phyloP scores from a whole-genome alignment of 768 basidiomycete species.

The Suillus discolor region DNA sequence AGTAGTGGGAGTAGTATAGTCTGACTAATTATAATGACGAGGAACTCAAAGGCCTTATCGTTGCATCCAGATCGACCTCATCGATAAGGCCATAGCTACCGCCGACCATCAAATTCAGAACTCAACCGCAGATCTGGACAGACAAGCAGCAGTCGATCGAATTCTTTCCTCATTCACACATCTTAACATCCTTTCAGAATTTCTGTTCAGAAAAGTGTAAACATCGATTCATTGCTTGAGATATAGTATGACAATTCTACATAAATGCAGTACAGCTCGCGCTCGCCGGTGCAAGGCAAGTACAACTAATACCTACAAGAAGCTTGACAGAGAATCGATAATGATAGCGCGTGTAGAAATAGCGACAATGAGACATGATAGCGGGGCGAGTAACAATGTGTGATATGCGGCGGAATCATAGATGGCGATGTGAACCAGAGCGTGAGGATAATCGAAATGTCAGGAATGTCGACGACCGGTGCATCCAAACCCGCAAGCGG shows the following conservation, averaged over 20 bases:
- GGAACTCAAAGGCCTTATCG: background rate
- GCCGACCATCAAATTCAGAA: background rate
- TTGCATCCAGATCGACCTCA: background rate
- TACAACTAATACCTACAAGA: conserved; percentile 37
- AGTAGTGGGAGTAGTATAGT: background rate
- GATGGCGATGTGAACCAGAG: conserved; percentile 26
- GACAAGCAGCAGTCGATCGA: background rate
- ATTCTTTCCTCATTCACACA: background rate
- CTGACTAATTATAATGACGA: background rate
- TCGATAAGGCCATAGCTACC: conserved; percentile 7
- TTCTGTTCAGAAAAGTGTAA: conserved; percentile 1
- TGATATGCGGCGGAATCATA: conserved; percentile 22
- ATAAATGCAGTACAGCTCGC: conserved; percentile 34
- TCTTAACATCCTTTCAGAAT: background rate
- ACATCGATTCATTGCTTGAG: conserved; percentile 12
- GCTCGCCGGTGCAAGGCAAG: conserved; percentile 29
- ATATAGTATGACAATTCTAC: conserved; percentile 26
- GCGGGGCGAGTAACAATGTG: conserved; percentile 16
- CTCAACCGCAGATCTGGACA: background rate
- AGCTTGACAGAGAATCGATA: conserved; percentile 27
- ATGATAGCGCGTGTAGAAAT: conserved; percentile 15
- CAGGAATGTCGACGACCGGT: conserved; percentile 17
- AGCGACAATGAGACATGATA: conserved; percentile 19
- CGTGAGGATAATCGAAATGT: conserved; percentile 28
- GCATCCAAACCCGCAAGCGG: conserved; percentile 32